Percentiles rank a stretch among this genome's conserved stretches.
Conservation (phyloP, 1,284 basidiomycete genomes). For the Cutaneotrichosporon cutaneum region DNA sequence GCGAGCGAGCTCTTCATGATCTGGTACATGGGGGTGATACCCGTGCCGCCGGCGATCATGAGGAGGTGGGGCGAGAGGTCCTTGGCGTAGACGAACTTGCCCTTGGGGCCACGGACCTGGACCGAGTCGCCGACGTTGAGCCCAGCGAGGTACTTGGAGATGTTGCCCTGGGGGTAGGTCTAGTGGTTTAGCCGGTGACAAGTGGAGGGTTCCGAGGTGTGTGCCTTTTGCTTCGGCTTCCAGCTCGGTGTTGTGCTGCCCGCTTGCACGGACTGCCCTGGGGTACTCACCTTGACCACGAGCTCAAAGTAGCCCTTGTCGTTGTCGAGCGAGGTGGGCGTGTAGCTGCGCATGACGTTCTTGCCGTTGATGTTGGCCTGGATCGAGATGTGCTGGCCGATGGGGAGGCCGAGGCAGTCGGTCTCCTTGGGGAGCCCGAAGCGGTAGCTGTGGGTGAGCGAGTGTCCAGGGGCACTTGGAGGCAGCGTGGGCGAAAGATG, state of each 20-base stretch:
- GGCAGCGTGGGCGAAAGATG: no score
- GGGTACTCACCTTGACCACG: constrained; percentile 78
- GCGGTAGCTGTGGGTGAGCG: constrained; percentile 67
- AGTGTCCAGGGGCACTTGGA: background rate
- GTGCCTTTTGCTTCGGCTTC: background rate
- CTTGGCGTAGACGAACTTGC: constrained; percentile 80
- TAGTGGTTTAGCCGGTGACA: constrained; percentile 44
- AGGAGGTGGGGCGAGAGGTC: constrained; percentile 72
- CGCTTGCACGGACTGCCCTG: background rate
- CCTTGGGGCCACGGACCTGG: constrained; percentile 92
- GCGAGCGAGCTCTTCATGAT: constrained; percentile 83
- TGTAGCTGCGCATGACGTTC: constrained; percentile 87
- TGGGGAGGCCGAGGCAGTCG: constrained; percentile 87
- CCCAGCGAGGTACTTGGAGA: constrained; percentile 78
- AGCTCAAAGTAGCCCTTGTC: constrained; percentile 93
- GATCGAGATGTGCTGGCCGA: constrained; percentile 95
- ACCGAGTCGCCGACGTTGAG: constrained; percentile 83
- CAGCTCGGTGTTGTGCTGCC: background rate
- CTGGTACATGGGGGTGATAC: constrained; percentile 98
- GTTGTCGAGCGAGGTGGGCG: constrained; percentile 89
- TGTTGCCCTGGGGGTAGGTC: constrained; percentile 97
- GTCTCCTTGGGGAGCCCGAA: constrained; percentile 74
- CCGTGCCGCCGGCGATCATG: constrained; percentile 93
- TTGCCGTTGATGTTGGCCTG: constrained; percentile 90
- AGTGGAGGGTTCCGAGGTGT: background rate